phyloP scores from a whole-genome alignment of 2,329 filamentous ascomycete genomes.

The Aspergillus piperis region DNA sequence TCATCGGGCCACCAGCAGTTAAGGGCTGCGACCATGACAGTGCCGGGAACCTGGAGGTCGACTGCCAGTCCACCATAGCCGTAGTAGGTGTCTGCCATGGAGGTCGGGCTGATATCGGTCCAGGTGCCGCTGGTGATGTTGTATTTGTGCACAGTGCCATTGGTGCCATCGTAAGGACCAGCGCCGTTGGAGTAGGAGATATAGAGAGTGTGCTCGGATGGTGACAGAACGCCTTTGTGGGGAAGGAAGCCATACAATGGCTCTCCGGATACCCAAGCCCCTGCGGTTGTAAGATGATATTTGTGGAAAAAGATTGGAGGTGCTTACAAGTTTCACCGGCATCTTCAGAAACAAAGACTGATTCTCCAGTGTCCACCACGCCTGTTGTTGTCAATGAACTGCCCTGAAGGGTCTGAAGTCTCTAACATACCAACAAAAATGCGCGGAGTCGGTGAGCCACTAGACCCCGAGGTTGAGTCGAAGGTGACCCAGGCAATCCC shows the following conservation, averaged over 20 bases:
- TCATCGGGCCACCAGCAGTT: constrained; percentile 64
- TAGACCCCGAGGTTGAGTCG: constrained; percentile 52
- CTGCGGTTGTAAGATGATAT: constrained; percentile 1
- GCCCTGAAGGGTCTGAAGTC: too few species aligned
- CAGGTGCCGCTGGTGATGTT: constrained; percentile 52
- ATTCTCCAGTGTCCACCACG: constrained; percentile 54
- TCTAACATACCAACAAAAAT: constrained; percentile 56
- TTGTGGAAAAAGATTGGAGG: too few species aligned
- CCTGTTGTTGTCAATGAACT: constrained; percentile 9
- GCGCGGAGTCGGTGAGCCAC: constrained; percentile 53
- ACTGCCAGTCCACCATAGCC: constrained; percentile 60
- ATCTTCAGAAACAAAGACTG: constrained; percentile 57
- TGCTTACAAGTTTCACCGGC: constrained; percentile 55
- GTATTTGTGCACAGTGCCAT: constrained; percentile 58
- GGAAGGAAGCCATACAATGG: constrained; percentile 53
- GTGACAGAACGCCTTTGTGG: constrained; percentile 56
- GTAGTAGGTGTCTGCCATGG: constrained; percentile 50
- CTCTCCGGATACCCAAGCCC: constrained; percentile 48
- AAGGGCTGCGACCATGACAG: constrained; percentile 57
- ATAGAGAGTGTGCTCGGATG: constrained; percentile 56
- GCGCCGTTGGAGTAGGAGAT: constrained; percentile 57
- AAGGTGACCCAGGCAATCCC: constrained; percentile 59
- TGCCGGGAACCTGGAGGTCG: constrained; percentile 57
- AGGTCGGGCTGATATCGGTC: constrained; percentile 59
- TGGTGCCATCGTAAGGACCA: constrained; percentile 59